These are phyloP conservation scores for Paecilomyces fulvus DNA, from an alignment of 2,329 filamentous ascomycete genomes.

Conservation along the genomic window DNA sequence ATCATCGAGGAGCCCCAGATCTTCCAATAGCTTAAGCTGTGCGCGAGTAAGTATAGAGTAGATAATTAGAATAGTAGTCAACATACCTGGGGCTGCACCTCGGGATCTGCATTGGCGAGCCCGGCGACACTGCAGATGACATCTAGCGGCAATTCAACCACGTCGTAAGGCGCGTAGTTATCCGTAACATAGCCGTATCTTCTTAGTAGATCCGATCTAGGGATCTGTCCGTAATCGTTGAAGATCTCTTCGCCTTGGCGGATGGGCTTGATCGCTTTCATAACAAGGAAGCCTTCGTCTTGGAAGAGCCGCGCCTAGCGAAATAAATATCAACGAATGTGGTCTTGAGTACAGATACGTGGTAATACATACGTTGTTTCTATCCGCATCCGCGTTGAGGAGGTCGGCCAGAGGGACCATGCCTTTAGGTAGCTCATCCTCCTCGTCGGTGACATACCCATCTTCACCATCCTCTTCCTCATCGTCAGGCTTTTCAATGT, in stretches of 20 bases:
- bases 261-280: slow-evolving; percentile 63
- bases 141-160: slow-evolving; percentile 65
- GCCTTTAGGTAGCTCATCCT: slow-evolving; percentile 61
- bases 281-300: slow-evolving; percentile 54
- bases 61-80: not conserved
- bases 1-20: slow-evolving; percentile 60
- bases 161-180: slow-evolving; percentile 69
- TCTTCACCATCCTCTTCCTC: slow-evolving; percentile 49
- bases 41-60: not conserved
- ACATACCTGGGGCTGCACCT: slow-evolving; percentile 23
- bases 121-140: slow-evolving; percentile 42
- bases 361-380: slow-evolving; percentile 58
- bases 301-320: slow-evolving; percentile 51
- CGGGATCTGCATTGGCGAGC: slow-evolving; percentile 18
- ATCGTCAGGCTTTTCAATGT: slow-evolving; percentile 55
- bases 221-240: slow-evolving; percentile 82
- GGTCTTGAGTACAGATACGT: not conserved
- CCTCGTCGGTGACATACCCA: slow-evolving; percentile 51
- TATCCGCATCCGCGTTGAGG: slow-evolving; percentile 75
- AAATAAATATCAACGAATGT: slow-evolving; percentile 2
- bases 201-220: slow-evolving; percentile 71
- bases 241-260: slow-evolving; percentile 65
- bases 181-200: slow-evolving; percentile 81
- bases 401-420: slow-evolving; percentile 91
- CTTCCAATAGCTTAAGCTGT: slow-evolving; percentile 49